Conservation (phyloP, 2,329 filamentous ascomycete species). For the Cladosporium velox region DNA sequence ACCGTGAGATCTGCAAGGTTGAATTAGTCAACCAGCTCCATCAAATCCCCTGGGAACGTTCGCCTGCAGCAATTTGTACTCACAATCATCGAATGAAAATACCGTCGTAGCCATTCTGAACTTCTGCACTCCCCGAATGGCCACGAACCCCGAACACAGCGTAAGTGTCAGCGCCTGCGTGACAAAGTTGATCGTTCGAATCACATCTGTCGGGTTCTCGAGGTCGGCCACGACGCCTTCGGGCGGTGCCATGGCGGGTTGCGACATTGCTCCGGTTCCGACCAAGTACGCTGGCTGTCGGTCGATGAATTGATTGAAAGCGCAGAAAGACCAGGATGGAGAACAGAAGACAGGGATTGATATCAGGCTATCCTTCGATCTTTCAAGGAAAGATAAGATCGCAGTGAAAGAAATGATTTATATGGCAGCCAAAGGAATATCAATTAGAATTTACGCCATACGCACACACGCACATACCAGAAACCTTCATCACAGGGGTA, state of each 20-base stretch:
- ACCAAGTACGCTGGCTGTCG: neutral
- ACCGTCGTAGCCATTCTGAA: neutral
- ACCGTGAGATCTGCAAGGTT: neutral
- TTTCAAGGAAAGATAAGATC: neutral
- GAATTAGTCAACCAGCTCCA: neutral
- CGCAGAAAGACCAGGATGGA: no score
- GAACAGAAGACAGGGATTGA: no score
- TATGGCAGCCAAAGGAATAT: no score
- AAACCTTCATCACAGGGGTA: neutral
- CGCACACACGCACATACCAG: neutral
- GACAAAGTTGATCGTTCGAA: slow-evolving; percentile 10
- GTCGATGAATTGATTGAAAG: neutral
- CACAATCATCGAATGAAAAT: neutral
- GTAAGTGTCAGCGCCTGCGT: slow-evolving; percentile 7
- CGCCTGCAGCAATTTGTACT: neutral
- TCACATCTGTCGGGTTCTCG: slow-evolving; percentile 7
- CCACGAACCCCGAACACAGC: neutral
- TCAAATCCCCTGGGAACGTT: no score
- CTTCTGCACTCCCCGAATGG: neutral
- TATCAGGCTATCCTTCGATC: neutral
- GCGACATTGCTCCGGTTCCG: neutral
- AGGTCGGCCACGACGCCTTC: slow-evolving; percentile 7
- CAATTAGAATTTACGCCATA: no score
- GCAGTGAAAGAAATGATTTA: no score
- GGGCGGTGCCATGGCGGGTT: slow-evolving; percentile 1